Percentiles rank a stretch among this genome's conserved stretches.
Conservation (phyloP, 495 filamentous ascomycete species). For the Daldinia concentrica region DNA sequence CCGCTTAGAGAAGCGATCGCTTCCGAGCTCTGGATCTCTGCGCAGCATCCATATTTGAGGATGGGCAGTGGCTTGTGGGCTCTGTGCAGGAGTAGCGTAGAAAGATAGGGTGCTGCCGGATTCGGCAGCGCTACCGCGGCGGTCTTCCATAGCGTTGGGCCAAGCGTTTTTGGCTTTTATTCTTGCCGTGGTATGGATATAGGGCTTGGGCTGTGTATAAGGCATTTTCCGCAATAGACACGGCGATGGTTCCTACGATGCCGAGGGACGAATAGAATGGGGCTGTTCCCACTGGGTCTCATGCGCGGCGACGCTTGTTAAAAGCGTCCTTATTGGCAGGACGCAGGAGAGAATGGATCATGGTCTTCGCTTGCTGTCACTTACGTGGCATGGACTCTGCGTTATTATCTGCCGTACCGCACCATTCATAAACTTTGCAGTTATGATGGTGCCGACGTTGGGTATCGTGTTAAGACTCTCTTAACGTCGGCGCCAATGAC, state of each 20-base stretch:
- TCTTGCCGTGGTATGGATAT: not conserved
- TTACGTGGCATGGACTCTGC: conserved; percentile 33
- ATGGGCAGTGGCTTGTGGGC: not conserved
- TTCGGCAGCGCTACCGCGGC: not conserved
- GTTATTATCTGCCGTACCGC: not conserved
- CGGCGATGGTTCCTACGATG: not conserved
- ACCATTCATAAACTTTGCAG: conserved; percentile 14
- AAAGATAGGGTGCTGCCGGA: not conserved
- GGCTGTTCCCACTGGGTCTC: conserved; percentile 9
- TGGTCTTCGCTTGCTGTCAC: conserved; percentile 24
- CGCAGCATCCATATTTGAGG: conserved; percentile 22
- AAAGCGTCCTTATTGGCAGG: conserved; percentile 28
- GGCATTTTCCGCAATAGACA: not conserved
- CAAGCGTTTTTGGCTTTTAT: not conserved
- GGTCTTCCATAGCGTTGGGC: conserved; percentile 9
- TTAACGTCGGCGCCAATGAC: conserved; percentile 3
- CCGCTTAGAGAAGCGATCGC: not conserved
- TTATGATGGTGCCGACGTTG: not conserved
- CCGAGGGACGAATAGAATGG: conserved; percentile 19
- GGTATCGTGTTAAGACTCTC: not conserved
- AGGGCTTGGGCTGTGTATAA: not conserved
- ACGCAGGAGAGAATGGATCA: conserved; percentile 18
- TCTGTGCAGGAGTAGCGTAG: not conserved
- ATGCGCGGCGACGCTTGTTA: not conserved
- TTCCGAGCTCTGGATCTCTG: conserved; percentile 2